phyloP scores from a whole-genome alignment of 2,329 filamentous ascomycete genomes.

The Paraconiothyrium sp. region DNA sequence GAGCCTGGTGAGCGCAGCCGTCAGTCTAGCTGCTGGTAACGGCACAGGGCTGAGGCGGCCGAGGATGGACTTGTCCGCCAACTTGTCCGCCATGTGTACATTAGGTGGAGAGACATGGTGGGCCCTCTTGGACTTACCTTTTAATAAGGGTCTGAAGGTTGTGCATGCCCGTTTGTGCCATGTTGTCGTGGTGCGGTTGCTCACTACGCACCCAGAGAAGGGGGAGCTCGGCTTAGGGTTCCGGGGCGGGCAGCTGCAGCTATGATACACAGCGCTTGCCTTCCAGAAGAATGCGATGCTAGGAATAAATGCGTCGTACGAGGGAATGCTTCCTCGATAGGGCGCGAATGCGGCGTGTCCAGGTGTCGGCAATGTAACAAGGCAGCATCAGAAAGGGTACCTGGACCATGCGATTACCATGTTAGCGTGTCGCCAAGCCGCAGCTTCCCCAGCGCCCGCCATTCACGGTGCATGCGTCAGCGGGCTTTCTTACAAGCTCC shows the following conservation, averaged over 20 bases:
- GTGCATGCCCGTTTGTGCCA: constrained; percentile 82
- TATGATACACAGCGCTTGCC: constrained; percentile 15
- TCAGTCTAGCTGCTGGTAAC: constrained; percentile 55
- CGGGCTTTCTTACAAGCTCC: constrained; percentile 5
- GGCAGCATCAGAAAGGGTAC: constrained; percentile 17
- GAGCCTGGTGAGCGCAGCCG: constrained; percentile 70
- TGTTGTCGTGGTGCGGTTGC: constrained; percentile 54
- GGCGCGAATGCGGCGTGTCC: constrained; percentile 11
- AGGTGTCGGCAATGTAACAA: constrained; percentile 18
- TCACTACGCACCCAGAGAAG: constrained; percentile 33
- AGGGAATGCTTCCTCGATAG: constrained; percentile 1
- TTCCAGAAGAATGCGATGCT: constrained; percentile 23
- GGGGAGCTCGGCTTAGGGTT: constrained; percentile 17
- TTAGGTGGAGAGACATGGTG: constrained; percentile 13
- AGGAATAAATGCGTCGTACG: constrained; percentile 17
- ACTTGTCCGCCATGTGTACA: constrained; percentile 15
- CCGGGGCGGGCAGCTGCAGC: constrained; percentile 14
- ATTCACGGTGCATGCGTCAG: constrained; percentile 17
- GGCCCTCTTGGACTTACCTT: constrained; percentile 72
- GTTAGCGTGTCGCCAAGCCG: constrained; percentile 29
- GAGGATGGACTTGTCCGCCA: constrained; percentile 20
- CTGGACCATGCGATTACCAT: constrained; percentile 23
- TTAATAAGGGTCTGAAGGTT: constrained; percentile 98
- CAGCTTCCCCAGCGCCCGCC: constrained; percentile 24
- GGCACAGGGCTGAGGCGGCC: constrained; percentile 28